Evolutionary conservation across 176 grass and related monocot genomes (phyloP).

Genomic region (Hordeum marinum): DNA sequence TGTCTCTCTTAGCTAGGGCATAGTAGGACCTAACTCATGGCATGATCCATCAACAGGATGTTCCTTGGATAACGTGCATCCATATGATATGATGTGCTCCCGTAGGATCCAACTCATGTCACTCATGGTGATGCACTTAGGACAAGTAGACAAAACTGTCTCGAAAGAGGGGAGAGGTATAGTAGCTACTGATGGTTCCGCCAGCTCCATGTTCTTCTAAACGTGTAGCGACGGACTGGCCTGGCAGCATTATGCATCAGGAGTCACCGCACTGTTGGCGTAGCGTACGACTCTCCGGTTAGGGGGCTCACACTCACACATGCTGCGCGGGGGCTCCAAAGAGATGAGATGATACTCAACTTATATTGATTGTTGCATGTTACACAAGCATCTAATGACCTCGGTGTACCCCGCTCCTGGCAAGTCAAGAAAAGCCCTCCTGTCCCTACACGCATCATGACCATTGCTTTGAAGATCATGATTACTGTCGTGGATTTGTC

Average conservation of each 20-base stretch:
- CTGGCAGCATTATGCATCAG: no score
- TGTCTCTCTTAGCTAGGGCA: no score
- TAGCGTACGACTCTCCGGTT: no score
- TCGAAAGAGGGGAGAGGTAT: neutral
- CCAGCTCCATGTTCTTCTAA: no score
- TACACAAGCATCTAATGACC: neutral
- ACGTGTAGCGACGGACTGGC: no score
- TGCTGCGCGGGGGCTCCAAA: neutral
- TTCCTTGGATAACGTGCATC: neutral
- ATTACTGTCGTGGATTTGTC: no score
- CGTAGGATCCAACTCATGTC: neutral
- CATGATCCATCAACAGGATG: neutral
- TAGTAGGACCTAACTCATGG: no score
- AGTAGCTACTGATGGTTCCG: neutral
- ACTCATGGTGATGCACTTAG: neutral
- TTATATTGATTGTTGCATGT: constrained; percentile 6
- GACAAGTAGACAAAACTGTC: neutral
- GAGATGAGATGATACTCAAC: neutral
- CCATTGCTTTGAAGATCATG: neutral
- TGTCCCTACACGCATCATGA: neutral
- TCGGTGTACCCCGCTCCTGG: neutral
- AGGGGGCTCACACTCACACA: no score
- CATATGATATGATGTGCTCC: neutral
- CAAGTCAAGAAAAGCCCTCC: constrained; percentile 26
- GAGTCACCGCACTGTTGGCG: no score